phyloP scores from a whole-genome alignment of 2,329 filamentous ascomycete species.

The Colletotrichum gloeosporioides region DNA sequence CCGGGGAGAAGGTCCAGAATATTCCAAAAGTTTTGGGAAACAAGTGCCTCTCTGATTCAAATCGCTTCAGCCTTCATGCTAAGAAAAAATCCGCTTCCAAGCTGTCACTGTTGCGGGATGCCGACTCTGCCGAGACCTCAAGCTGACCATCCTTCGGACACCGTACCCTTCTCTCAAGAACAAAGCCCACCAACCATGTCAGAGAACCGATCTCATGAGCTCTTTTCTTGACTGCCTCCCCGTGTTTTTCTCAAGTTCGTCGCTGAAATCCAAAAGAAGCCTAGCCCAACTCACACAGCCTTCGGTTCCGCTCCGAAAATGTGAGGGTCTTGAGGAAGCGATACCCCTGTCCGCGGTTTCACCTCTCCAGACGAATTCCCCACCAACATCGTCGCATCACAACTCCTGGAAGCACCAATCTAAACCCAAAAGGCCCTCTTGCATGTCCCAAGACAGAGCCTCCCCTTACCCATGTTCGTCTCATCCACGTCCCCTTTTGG shows the following conservation, averaged over 20 bases:
- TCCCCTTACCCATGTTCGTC: conserved; percentile 14
- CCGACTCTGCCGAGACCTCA: background rate
- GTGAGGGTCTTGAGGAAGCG: background rate
- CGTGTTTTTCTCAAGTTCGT: background rate
- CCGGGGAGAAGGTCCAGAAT: background rate
- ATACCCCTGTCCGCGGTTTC: conserved; percentile 4
- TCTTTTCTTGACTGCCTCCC: background rate
- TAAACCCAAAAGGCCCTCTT: background rate
- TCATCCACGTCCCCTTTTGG: conserved; percentile 1
- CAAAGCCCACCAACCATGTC: background rate
- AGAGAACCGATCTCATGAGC: background rate
- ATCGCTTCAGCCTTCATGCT: background rate
- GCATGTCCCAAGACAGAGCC: background rate
- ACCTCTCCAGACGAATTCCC: background rate
- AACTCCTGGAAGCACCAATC: background rate
- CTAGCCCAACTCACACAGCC: background rate
- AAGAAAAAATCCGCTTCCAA: background rate
- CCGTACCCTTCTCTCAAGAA: background rate
- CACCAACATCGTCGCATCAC: background rate
- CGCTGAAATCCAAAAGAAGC: background rate
- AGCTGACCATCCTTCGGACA: background rate
- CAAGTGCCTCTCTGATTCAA: background rate
- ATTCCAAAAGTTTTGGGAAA: background rate
- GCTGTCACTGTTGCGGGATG: background rate
- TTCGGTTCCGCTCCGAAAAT: background rate